Evolutionary conservation across 257 asterid genomes (phyloP).

Genomic region (Capsicum pubescens): DNA sequence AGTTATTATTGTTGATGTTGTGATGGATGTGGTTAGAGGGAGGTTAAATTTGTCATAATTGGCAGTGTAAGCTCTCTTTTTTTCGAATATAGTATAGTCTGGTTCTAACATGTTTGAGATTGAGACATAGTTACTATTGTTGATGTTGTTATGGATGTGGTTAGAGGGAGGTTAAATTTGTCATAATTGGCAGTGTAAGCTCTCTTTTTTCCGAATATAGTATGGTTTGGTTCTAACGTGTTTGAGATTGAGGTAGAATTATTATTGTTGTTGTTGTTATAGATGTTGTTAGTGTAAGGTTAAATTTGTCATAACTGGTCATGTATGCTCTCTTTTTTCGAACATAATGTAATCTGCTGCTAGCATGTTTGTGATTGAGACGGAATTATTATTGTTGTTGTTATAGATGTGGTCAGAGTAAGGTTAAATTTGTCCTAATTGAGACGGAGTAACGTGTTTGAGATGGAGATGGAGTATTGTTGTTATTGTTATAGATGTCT

Average conservation of each 20-base stretch:
- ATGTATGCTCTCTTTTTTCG: too few relatives aligned
- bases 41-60: background rate
- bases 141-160: conserved; percentile 34
- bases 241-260: background rate
- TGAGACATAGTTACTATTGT: too few relatives aligned
- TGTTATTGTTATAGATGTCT: background rate
- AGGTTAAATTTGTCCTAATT: background rate
- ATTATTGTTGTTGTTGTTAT: background rate
- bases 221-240: too few relatives aligned
- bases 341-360: background rate
- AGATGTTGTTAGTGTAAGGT: too few relatives aligned
- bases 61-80: background rate
- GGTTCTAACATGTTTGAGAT: too few relatives aligned
- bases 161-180: conserved; percentile 42
- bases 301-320: too few relatives aligned
- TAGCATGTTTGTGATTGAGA: too few relatives aligned
- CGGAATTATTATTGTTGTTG: background rate
- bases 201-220: too few relatives aligned
- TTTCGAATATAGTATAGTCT: too few relatives aligned
- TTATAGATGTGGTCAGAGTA: background rate
- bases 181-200: background rate
- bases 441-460: background rate
- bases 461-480: background rate
- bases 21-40: too few relatives aligned
- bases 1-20: background rate